These are phyloP conservation scores for Ilyonectria sp. DNA, from an alignment of 2,329 filamentous ascomycete genomes.

Conservation along the genomic window DNA sequence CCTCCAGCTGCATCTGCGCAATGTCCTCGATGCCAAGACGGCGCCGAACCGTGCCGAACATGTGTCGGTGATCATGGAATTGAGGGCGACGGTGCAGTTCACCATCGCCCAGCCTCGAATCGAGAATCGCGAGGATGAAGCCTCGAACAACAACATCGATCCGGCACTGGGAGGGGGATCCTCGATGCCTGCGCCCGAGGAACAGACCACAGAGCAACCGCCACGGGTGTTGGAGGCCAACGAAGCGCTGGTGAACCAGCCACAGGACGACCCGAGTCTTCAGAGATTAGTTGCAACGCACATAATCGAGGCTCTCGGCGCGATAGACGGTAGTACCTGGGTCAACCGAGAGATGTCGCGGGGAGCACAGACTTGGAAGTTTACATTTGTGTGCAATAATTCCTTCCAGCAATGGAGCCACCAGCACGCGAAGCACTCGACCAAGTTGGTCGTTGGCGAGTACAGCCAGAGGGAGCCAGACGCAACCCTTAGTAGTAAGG, in stretches of 20 bases:
- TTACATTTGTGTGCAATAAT: constrained; percentile 68
- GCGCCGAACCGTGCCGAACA: constrained; percentile 66
- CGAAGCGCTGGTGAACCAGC: constrained; percentile 65
- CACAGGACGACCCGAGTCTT: constrained; percentile 61
- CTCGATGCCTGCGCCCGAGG: constrained; percentile 32
- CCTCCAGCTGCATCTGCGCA: constrained; percentile 61
- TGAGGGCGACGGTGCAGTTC: constrained; percentile 62
- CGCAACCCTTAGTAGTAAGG: constrained; percentile 60
- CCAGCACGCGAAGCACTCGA: constrained; percentile 59
- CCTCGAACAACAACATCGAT: constrained; percentile 52
- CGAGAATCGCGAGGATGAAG: constrained; percentile 55
- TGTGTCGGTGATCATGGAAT: constrained; percentile 62
- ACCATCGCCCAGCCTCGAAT: constrained; percentile 55
- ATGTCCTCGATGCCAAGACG: constrained; percentile 58
- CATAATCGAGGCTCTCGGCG: constrained; percentile 60
- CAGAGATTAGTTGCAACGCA: constrained; percentile 66
- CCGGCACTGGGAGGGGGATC: constrained; percentile 52
- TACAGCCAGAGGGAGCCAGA: constrained; percentile 66
- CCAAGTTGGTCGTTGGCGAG: constrained; percentile 61
- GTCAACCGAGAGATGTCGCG: constrained; percentile 60
- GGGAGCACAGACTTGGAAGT: constrained; percentile 65
- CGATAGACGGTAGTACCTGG: constrained; percentile 67
- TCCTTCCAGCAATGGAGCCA: constrained; percentile 67
- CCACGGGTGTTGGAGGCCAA: constrained; percentile 59
- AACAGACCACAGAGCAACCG: constrained; percentile 39